A percentile compares a stretch with the other conserved stretches of the same genome.
These are phyloP conservation scores for Paramarasmius palmivorus DNA, from an alignment of 1,284 basidiomycete species.

Conservation along the genomic window DNA sequence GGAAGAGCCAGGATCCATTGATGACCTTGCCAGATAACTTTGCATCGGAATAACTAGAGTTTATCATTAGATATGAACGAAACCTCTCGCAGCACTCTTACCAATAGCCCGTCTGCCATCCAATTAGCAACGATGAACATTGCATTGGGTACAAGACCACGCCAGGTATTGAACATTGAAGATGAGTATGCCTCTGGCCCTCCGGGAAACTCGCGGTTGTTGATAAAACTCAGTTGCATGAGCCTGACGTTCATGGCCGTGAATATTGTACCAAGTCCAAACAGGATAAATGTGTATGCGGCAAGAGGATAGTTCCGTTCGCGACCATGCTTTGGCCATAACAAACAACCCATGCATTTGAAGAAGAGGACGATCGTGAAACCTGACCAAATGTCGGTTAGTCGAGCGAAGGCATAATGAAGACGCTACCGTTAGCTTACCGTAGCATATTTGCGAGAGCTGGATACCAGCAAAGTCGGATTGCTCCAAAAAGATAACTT, in stretches of 20 bases:
- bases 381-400: neutral
- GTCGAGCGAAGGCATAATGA: neutral
- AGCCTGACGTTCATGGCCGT: constrained; percentile 26
- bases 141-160: constrained; percentile 19
- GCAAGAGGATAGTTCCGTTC: constrained; percentile 2
- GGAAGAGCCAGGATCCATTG: constrained; percentile 23
- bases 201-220: constrained; percentile 31
- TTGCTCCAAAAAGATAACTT: constrained; percentile 4
- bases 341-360: constrained; percentile 3
- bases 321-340: neutral
- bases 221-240: constrained; percentile 29
- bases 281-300: constrained; percentile 27
- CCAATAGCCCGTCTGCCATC: constrained; percentile 28
- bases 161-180: constrained; percentile 15
- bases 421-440: constrained; percentile 1
- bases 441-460: constrained; percentile 10
- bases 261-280: constrained; percentile 29
- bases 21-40: constrained; percentile 23
- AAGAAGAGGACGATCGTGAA: constrained; percentile 9
- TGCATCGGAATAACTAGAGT: constrained; percentile 25
- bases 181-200: constrained; percentile 22
- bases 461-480: constrained; percentile 8
- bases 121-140: constrained; percentile 21
- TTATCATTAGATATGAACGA: neutral
- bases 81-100: constrained; percentile 11